phyloP scores from a whole-genome alignment of 2,329 filamentous ascomycete species.

The Coniochaeta sp. region DNA sequence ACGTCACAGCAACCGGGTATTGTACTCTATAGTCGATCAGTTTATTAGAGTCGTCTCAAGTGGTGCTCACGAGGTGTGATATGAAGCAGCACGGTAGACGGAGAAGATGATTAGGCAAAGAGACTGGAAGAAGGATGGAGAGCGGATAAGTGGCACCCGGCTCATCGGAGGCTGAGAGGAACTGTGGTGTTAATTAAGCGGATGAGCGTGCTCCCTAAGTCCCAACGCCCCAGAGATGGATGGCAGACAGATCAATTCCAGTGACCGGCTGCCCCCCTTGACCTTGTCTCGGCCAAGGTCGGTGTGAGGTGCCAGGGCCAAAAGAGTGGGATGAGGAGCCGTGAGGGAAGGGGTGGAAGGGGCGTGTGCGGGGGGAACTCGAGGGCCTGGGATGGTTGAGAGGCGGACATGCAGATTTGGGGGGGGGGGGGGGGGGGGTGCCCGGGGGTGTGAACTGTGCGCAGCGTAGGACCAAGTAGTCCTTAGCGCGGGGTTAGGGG shows the following conservation, averaged over 20 bases:
- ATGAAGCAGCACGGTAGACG: constrained; percentile 8
- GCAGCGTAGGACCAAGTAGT: neutral
- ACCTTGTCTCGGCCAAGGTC: constrained; percentile 2
- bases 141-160: constrained; percentile 21
- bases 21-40: constrained; percentile 1
- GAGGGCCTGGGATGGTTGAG: neutral
- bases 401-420: neutral
- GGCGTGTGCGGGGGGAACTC: neutral
- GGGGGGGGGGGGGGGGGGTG: too few species aligned
- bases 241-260: constrained; percentile 2
- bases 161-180: constrained; percentile 20
- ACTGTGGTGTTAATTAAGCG: constrained; percentile 13
- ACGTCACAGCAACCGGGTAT: neutral
- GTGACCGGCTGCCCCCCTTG: neutral
- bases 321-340: constrained; percentile 1
- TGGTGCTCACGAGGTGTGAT: constrained; percentile 4
- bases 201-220: constrained; percentile 11
- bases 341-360: neutral
- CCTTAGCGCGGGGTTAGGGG: neutral
- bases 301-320: neutral
- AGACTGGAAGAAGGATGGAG: constrained; percentile 4
- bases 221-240: constrained; percentile 7
- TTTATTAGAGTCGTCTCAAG: neutral
- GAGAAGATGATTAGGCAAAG: constrained; percentile 7
- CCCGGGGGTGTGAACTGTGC: too few species aligned